Evolutionary conservation across 352 stramenopile genomes (phyloP), one percentile per base, ranked within the genome.

Genomic region (Saprolegnia diclina): DNA sequence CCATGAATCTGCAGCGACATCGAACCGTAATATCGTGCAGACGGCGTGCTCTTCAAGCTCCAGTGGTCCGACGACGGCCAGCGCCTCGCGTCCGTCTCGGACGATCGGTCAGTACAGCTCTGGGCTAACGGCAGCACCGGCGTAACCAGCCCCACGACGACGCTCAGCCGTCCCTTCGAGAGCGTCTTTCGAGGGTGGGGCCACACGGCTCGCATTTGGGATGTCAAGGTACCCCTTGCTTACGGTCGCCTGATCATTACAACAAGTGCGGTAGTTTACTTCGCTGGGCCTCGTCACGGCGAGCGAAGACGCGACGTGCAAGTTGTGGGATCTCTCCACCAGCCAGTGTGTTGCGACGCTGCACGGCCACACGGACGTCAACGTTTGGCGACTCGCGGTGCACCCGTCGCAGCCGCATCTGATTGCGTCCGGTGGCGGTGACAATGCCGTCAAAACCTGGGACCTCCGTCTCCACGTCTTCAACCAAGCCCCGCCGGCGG

Each of bases 31-130:
- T n/a, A n/a, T n/a, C n/a, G n/a, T n/a, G n/a, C n/a, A 69, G 82
- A 92, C 73, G 87, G 87, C 19, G 87, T 94, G 29, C 79, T 95
- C 44, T 95, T 95, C 64, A 90, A 92, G 67, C 65, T 95, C 11
- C 65, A 77, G 45, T 95, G 87, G 87, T 93, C 85, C 0, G 74
- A 46, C 5, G 80, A 92, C 56, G 85, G 82, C 13, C 71, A 71
- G 14, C 80, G 79, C 48, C 76, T 95, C 32, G 82, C 79, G n/a
- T 94, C 87, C 11, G 85, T 94, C 9, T 95, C 87, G 32, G 87
- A 95, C 56, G 87, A 95, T 64, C 83, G 87, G 7, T 92, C 87
- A 0, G 76, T 95, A 4, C 86, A 93, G 67, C 76, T 95, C 42
- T 95, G 87, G 85, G 88, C 81, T 1, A 69, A 69, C 37, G 19